phyloP scores from a whole-genome alignment of 495 filamentous ascomycete species.

The Podospora australis region DNA sequence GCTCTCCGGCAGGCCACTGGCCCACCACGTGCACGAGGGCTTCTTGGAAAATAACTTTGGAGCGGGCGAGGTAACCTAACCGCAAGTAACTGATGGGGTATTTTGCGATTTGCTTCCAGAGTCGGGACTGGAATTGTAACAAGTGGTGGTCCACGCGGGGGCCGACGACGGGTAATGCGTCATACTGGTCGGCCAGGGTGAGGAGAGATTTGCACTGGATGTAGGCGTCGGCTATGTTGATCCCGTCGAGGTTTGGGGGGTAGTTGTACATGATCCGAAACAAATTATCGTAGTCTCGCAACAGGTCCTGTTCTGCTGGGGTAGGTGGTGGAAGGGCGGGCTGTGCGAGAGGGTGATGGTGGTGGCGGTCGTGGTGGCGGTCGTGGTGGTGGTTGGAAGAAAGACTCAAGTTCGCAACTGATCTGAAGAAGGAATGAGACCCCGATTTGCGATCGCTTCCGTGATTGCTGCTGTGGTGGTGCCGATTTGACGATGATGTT shows the following conservation, averaged over 20 bases:
- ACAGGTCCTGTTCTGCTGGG: conserved; percentile 55
- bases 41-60: conserved; percentile 82
- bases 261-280: conserved; percentile 93
- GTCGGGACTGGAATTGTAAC: conserved; percentile 76
- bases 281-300: conserved; percentile 89
- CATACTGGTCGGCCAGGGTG: conserved; percentile 81
- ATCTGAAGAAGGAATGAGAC: conserved; percentile 73
- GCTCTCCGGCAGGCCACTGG: conserved; percentile 75
- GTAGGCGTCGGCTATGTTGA: conserved; percentile 86
- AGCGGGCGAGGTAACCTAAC: conserved; percentile 76
- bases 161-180: conserved; percentile 79
- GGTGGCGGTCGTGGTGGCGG: too few species aligned
- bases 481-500: conserved; percentile 23
- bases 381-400: conserved; percentile 14
- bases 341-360: conserved; percentile 18
- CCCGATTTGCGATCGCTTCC: conserved; percentile 24
- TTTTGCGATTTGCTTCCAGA: conserved; percentile 92
- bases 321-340: conserved; percentile 36
- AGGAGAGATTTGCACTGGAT: conserved; percentile 85
- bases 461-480: not conserved
- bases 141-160: conserved; percentile 90
- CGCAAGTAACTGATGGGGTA: conserved; percentile 89
- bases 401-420: conserved; percentile 70
- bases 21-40: conserved; percentile 87
- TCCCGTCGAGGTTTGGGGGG: conserved; percentile 65